Conservation (phyloP, 768 basidiomycete species). For the Collybia mongolica region DNA sequence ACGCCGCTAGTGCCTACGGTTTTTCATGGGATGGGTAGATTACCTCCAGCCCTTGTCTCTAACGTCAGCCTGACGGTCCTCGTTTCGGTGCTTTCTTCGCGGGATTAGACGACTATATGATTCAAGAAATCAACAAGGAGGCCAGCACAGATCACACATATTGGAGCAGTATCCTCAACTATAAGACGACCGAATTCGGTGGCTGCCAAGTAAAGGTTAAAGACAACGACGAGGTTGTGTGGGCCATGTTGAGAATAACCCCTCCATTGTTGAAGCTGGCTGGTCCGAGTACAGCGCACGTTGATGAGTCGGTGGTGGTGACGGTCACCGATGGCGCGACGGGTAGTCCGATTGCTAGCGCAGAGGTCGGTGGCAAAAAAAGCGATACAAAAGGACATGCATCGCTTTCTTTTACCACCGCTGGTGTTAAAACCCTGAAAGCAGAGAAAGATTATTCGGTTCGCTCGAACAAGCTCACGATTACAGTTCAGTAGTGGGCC, state of each 20-base stretch:
- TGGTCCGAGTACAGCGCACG: slow-evolving; percentile 29
- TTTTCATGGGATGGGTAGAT: slow-evolving; percentile 41
- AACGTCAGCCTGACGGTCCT: too few species aligned
- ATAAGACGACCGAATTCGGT: slow-evolving; percentile 2
- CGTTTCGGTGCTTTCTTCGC: background rate
- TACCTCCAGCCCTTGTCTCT: too few species aligned
- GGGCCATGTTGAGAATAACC: slow-evolving; percentile 8
- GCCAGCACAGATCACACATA: slow-evolving; percentile 24
- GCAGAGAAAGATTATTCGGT: slow-evolving; percentile 29
- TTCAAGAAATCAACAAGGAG: slow-evolving; percentile 33
- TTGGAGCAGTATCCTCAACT: slow-evolving; percentile 10
- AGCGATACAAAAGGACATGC: slow-evolving; percentile 28
- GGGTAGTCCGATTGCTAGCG: slow-evolving; percentile 30
- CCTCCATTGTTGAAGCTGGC: slow-evolving; percentile 27
- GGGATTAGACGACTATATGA: slow-evolving; percentile 41
- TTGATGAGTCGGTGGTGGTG: slow-evolving; percentile 24
- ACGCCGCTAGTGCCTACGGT: slow-evolving; percentile 26
- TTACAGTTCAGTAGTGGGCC: slow-evolving; percentile 10
- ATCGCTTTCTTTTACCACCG: slow-evolving; percentile 20
- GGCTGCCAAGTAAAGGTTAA: slow-evolving; percentile 13
- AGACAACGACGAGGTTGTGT: slow-evolving; percentile 9
- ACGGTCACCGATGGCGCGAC: slow-evolving; percentile 36
- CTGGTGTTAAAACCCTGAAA: slow-evolving; percentile 26
- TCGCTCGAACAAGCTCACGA: slow-evolving; percentile 26
- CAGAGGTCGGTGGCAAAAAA: slow-evolving; percentile 19